Evolutionary conservation across 2,329 filamentous ascomycete genomes (phyloP), one percentile per base, ranked within the genome.

Genomic region (Aureobasidium namibiae): DNA sequence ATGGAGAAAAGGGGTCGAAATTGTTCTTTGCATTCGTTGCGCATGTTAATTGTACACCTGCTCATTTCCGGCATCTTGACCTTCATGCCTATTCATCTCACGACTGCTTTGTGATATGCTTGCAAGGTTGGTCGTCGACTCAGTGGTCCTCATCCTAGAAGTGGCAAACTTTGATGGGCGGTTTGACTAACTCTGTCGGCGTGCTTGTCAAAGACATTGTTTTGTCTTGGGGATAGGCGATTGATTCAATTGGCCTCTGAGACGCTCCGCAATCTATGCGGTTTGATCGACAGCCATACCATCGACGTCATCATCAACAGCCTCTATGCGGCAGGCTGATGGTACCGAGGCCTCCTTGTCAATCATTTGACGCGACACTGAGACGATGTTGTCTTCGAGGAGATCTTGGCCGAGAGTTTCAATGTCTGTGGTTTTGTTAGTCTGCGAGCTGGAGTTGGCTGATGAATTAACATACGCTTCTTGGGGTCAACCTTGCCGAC

Each of bases 321-420:
- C 86, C 26, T 57, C 54, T n/a, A 42, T 57, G 10, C 54, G 54
- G n/a, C 54, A 57, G 11, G 54, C 54, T 38, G 54, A 57, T 21
- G 92, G 90, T 75, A 95, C 89, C 5, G 91, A 94, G 3, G 94
- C 94, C 75, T 99, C 94, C 78, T 97, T 97, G 78, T 97, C 94
- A 69, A 99, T 97, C 92, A 99, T 96, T 75, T 97, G 94, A 73
- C 92, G 83, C 65, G 91, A 95, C n/a, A 99, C 92, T 3, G 91
- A 90, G 13, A 99, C 94, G 65, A 99, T 99, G 76, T 99, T 99
- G 82, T 99, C 94, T 77, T 99, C 95, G 69, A 99, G 97, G 65
- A 97, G 82, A 73, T 95, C 87, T 76, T 96, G 92, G 59, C 94
- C 94, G 48, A 99, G 90, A 67, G 96, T 91, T 75, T 96, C 92